Evolutionary conservation across 441 rosid genomes (phyloP).

Genomic region (Jatropha multifida): DNA sequence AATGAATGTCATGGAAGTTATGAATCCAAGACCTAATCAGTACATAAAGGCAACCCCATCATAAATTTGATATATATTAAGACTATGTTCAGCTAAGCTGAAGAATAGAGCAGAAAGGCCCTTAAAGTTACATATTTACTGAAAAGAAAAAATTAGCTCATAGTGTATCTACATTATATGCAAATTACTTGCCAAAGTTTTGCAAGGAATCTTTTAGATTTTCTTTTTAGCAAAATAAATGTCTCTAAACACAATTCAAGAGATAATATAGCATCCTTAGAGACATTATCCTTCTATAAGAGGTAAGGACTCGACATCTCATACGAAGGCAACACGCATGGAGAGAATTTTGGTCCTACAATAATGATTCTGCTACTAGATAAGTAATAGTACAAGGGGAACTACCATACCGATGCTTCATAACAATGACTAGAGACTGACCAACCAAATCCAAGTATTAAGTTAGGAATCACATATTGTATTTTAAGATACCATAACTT

Average conservation of each 20-base stretch:
- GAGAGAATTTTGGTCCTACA: not conserved
- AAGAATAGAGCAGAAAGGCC: not conserved
- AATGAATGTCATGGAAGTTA: slow-evolving; percentile 88
- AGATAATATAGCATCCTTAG: not conserved
- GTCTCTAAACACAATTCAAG: not conserved
- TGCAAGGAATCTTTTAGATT: not conserved
- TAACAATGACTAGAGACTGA: not conserved
- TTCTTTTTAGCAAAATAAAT: not conserved
- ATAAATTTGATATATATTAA: slow-evolving; percentile 1
- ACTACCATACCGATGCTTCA: not conserved
- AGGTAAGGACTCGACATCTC: not conserved
- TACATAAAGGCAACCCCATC: slow-evolving; percentile 26
- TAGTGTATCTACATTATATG: not conserved
- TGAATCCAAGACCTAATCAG: slow-evolving; percentile 82
- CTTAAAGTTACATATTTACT: not conserved
- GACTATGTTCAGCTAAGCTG: not conserved
- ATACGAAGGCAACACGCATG: not conserved
- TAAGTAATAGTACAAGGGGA: not conserved
- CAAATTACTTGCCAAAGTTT: not conserved
- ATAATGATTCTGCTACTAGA: not conserved
- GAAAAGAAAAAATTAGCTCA: not conserved
- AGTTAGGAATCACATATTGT: not conserved
- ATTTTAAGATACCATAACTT: not conserved
- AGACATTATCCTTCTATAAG: not conserved
- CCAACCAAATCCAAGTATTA: not conserved